Base-by-base conservation (phyloP, 805 yeast species). In the Candida sonorensis region DNA sequence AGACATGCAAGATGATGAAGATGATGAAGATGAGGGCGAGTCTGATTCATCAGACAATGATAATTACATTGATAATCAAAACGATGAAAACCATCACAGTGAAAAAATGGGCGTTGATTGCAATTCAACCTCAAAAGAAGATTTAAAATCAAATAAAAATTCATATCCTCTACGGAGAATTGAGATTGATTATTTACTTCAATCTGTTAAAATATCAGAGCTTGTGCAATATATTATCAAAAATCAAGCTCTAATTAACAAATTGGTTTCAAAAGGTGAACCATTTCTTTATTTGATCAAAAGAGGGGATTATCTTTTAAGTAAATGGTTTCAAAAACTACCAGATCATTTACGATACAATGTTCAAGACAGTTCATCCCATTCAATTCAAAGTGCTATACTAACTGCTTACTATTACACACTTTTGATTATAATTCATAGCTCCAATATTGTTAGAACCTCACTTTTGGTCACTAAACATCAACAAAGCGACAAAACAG, bases 261-360 rank as follows among this genome's bases (percentile, higher is more conserved):
- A 22, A 4, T 22, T 41, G 7, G 44, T 41, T 7, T 10, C 26
- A 14, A 29, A 35, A 10, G 41, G 44, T 22, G 36, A 80, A 74
- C 57, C 69, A 79, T 41, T n/a, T 78, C 76, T n/a, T 70, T 75
- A 38, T 79, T 84, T 0, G 82, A 78, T 61, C 69, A 62, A 53
- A 77, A 62, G 64, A 69, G 66, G 82, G 48, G 90, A 81, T 51
- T 69, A 75, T 71, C 66, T 81, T 28, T 69, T 81, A 73, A 82
- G 84, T 19, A 67, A 73, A 31, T 81, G 87, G 88, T 77, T 79
- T 59, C 69, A 72, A 35, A 71, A 67, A 37, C 55, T 81, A 34
- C 86, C 88, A 1, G 60, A 67, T 2, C 67, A 67, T 36, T 58
- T 81, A 38, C 74, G 70, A 34, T 80, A 78, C 46, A 66, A 74